phyloP scores from a whole-genome alignment of 768 basidiomycete genomes.

The Boletus fagicola region DNA sequence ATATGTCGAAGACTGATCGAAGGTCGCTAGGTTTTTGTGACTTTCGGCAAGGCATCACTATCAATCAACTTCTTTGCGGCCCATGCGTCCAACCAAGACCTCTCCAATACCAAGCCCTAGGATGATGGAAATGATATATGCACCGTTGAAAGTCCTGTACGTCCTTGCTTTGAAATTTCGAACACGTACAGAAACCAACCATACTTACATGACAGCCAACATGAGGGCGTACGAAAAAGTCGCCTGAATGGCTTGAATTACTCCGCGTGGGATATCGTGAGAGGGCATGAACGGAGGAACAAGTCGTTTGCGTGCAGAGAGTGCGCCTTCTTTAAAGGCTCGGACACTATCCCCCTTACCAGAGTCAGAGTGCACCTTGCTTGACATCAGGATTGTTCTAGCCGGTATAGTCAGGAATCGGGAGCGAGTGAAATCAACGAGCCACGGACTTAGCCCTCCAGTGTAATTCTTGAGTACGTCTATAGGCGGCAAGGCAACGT shows the following conservation, averaged over 20 bases:
- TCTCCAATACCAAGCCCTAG: constrained; percentile 75
- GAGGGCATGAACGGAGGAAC: constrained; percentile 60
- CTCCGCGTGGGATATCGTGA: constrained; percentile 71
- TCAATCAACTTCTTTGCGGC: constrained; percentile 12
- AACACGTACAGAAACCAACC: background rate
- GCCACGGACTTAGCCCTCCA: constrained; percentile 58
- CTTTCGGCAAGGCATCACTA: background rate
- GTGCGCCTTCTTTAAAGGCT: background rate
- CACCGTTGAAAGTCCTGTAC: constrained; percentile 78
- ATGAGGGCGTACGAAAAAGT: constrained; percentile 69
- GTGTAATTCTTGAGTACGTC: constrained; percentile 48
- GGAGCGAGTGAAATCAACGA: background rate
- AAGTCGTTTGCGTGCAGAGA: constrained; percentile 26
- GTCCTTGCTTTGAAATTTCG: constrained; percentile 7
- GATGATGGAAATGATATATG: constrained; percentile 71
- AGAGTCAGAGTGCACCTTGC: background rate
- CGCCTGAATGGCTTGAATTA: constrained; percentile 60
- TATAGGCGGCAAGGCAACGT: constrained; percentile 60
- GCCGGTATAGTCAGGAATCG: background rate
- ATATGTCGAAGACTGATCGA: background rate
- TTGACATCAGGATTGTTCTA: constrained; percentile 14
- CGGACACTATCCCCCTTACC: constrained; percentile 1
- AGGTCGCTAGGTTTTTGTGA: background rate
- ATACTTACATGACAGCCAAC: constrained; percentile 73
- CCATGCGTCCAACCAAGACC: constrained; percentile 61